phyloP scores from a whole-genome alignment of 225 moss, liverwort and hornwort species.

The Bryum argenteum region DNA sequence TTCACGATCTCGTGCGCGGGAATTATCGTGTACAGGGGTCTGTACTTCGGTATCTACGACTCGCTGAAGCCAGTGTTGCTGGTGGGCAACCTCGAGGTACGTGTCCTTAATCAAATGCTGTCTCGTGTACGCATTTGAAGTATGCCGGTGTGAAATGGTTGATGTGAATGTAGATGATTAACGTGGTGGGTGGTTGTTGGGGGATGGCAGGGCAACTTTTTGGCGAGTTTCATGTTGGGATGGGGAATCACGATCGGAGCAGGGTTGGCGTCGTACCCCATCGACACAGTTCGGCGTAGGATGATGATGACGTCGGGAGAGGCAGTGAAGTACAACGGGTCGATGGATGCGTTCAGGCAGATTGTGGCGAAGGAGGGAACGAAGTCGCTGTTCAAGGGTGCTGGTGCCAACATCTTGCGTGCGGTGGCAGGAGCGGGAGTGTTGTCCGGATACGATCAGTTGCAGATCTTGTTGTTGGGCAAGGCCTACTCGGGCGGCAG shows the following conservation, averaged over 20 bases:
- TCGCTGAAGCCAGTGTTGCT: constrained; percentile 24
- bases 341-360: constrained; percentile 1
- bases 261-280: constrained; percentile 57
- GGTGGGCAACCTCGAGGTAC: constrained; percentile 11
- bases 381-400: constrained; percentile 5
- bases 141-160: too few species aligned
- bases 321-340: neutral
- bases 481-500: constrained; percentile 39
- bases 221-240: constrained; percentile 25
- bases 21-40: constrained; percentile 31
- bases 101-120: too few species aligned
- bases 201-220: constrained; percentile 53
- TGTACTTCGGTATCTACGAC: constrained; percentile 27
- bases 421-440: constrained; percentile 8
- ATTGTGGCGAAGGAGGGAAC: constrained; percentile 1
- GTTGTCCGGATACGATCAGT: constrained; percentile 34
- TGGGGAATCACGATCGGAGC: constrained; percentile 60
- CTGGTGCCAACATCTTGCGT: neutral
- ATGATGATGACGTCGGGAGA: constrained; percentile 8
- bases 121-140: too few species aligned
- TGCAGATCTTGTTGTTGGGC: constrained; percentile 29
- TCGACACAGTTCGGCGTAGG: constrained; percentile 16
- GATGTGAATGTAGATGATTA: neutral
- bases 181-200: neutral
- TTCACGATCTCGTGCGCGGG: constrained; percentile 26